Conservation (phyloP, 2,329 filamentous ascomycete genomes). For the Seiridium cupressi region DNA sequence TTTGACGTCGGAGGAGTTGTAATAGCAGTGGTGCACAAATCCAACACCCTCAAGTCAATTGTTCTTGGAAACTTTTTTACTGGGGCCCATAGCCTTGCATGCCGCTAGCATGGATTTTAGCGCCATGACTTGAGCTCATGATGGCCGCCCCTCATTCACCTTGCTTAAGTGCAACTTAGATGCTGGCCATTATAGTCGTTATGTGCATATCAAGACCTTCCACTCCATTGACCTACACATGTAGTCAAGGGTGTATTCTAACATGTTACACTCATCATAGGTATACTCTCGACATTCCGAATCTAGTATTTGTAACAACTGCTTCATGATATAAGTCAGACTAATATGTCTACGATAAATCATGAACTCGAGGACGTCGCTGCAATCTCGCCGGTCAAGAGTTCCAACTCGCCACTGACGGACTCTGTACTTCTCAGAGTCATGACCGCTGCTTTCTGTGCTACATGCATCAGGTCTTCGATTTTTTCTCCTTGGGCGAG, state of each 20-base stretch:
- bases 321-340: too few relatives aligned
- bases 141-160: neutral
- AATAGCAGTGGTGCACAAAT: neutral
- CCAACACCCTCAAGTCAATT: neutral
- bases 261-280: too few relatives aligned
- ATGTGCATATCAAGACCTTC: too few relatives aligned
- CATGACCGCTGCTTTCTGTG: conserved; percentile 77
- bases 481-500: conserved; percentile 59
- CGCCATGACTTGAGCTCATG: neutral
- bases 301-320: too few relatives aligned
- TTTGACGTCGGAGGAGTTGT: neutral
- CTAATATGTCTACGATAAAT: too few relatives aligned
- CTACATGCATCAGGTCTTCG: conserved; percentile 69
- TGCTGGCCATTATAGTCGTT: too few relatives aligned
- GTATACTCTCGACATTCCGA: too few relatives aligned
- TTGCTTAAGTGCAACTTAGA: neutral
- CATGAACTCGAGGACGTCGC: conserved; percentile 10
- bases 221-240: too few relatives aligned
- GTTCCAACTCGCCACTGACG: conserved; percentile 60
- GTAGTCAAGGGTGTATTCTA: too few relatives aligned
- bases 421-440: conserved; percentile 74
- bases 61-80: conserved; percentile 9
- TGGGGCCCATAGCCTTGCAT: conserved; percentile 6
- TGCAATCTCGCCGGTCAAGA: conserved; percentile 40
- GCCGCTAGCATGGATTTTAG: neutral